A percentile compares a stretch with the other conserved stretches of the same genome.
phyloP scores from a whole-genome alignment of 345 rosid genomes.

The Dovyalis caffra region DNA sequence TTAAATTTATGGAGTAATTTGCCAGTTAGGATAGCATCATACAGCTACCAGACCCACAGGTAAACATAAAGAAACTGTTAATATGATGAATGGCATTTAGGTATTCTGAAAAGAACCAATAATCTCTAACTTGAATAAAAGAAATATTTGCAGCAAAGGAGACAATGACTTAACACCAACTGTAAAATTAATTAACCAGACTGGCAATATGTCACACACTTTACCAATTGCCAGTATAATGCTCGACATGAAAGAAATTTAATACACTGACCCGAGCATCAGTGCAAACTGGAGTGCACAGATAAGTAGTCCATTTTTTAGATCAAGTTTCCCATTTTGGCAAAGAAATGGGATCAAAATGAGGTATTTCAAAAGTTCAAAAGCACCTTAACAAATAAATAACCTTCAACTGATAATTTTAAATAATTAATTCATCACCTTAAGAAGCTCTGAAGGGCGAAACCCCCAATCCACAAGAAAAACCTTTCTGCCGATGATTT shows the following conservation, averaged over 20 bases:
- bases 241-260: not conserved
- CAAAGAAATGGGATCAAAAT: not conserved
- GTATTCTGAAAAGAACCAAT: not conserved
- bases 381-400: not conserved
- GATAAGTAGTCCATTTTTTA: not conserved
- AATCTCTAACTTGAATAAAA: not conserved
- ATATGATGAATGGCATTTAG: not conserved
- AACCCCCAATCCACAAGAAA: conserved; percentile 97
- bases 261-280: not conserved
- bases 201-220: not conserved
- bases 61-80: no score
- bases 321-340: not conserved
- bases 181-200: not conserved
- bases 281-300: not conserved
- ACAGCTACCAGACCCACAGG: no score
- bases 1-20: not conserved
- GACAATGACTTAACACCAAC: not conserved
- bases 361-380: not conserved
- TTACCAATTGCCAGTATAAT: not conserved
- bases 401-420: not conserved
- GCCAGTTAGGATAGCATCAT: not conserved
- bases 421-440: conserved; percentile 46
- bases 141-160: not conserved
- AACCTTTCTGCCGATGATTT: conserved; percentile 84
- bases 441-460: conserved; percentile 88